Base-by-base conservation (phyloP, 2,329 filamentous ascomycete genomes). In the Cercospora zeina region DNA sequence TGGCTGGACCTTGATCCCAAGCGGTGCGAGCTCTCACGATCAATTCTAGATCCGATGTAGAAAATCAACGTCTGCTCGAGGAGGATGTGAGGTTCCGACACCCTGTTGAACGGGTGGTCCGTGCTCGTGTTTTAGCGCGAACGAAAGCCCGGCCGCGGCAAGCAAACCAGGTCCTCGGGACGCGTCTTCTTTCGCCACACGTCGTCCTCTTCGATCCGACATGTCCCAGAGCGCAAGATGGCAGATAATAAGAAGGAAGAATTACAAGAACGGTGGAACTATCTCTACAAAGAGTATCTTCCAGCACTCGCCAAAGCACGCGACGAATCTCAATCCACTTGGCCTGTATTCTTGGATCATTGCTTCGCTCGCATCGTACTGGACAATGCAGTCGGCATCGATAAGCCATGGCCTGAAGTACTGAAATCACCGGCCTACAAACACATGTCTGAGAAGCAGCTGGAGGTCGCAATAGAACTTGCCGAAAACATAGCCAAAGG, bases 321-420 rank as follows among this genome's bases (percentile, higher is more conserved):
- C n/a, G 70, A 73, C 60, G 60, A 69, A 19, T 67, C 69, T 4
- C 75, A 81, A 67, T 37, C 68, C 6, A 66, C 67, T 27, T 81
- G 79, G 79, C 78, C 79, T 1, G 76, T 81, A 4, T 66, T 73
- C 37, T 66, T 76, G 8, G 77, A 80, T 62, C 78, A 79, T 65
- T 80, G 77, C 68, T 80, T 80, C 64, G 78, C 76, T 3, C 76
- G 78, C 9, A 79, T 80, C 42, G 74, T 80, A 5, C 74, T 81
- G 13, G 79, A 81, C 62, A 75, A 75, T 59, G 72, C 71, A 0
- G 66, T 80, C 4, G 75, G 78, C 5, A 64, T 70, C 24, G 72
- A 77, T 47, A 69, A 65, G 16, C 78, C 77, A 4, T 81, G 79
- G 79, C 78, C 70, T 31, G 65, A 73, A 24, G 74, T 77, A n/a